Base-by-base conservation (phyloP, 2,329 filamentous ascomycete species). In the Ophiognomonia clavigignenti-juglandacearum region DNA sequence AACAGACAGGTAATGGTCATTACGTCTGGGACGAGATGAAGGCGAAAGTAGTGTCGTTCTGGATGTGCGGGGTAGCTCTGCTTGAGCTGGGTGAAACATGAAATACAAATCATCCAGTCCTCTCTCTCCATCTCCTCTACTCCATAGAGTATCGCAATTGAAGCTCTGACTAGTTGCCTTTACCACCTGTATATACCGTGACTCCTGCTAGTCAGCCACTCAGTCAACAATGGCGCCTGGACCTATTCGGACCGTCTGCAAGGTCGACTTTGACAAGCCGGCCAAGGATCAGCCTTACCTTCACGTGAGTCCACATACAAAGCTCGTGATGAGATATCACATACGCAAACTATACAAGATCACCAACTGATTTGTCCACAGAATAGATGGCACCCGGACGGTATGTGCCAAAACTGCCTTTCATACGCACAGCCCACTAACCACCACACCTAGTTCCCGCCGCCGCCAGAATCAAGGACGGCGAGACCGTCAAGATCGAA, bases 331-430 rank as follows among this genome's bases (percentile, higher is more conserved):
- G 26, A 20, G 6, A 14, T 13, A 20, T 20, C 26, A 9, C 13
- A 3, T 13, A 4, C 13, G 29, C 9, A 14, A 19, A 23, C 3
- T 4, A n/a, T 23, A 26, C 10, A 39, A 31, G 26, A 27, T 9
- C 18, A 39, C 29, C 38, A 11, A 43, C 39, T 14, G 10, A 16
- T 4, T 16, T n/a, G 9, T 34, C 27, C n/a, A 34, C 54, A 89
- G 86, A 96, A 96, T 60, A 77, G 90, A 64, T 96, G 90, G 91
- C 91, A 96, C 61, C 91, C 91, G 29, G 90, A 95, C 55, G 85
- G 88, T 90, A 74, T 43, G 74, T 60, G 11, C n/a, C n/a, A n/a
- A n/a, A n/a, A n/a, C n/a, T n/a, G n/a, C n/a, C n/a, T n/a, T n/a
- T n/a, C n/a, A n/a, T n/a, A n/a, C n/a, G n/a, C n/a, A n/a, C n/a